Conservation (phyloP, 164 flowering plant species). For the Echeveria elegans region DNA sequence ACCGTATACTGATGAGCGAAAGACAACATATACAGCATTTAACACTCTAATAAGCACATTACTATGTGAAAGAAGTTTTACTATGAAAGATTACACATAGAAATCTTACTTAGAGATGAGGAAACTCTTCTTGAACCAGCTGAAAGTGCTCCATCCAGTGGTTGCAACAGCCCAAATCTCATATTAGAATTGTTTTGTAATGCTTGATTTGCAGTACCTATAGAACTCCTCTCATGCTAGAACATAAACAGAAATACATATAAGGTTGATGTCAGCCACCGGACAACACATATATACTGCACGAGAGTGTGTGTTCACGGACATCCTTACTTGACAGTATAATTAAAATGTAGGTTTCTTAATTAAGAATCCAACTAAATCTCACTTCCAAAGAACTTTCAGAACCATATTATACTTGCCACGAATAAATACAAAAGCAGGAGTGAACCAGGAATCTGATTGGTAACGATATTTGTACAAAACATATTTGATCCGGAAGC, state of each 20-base stretch:
- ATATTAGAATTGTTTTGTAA: not conserved
- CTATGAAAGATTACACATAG: not conserved
- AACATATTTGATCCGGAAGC: not conserved
- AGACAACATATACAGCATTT: not conserved
- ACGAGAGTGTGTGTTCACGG: not conserved
- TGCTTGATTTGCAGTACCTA: not conserved
- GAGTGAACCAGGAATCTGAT: not conserved
- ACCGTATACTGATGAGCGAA: not conserved
- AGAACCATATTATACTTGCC: not conserved
- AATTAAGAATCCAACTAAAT: not conserved
- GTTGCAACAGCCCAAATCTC: not conserved
- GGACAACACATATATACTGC: not conserved
- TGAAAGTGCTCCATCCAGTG: not conserved
- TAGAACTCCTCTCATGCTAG: not conserved
- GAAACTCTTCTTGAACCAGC: not conserved
- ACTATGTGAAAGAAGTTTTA: not conserved
- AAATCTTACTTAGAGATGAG: not conserved
- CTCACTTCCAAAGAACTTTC: not conserved
- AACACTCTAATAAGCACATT: not conserved
- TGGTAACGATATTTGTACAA: not conserved
- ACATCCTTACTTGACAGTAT: not conserved
- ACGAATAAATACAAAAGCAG: not conserved
- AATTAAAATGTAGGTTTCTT: not conserved
- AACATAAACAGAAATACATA: not conserved
- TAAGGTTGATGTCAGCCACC: not conserved